Base-by-base conservation (phyloP, 176 grass and related monocot species). In the Oryza coarctata region DNA sequence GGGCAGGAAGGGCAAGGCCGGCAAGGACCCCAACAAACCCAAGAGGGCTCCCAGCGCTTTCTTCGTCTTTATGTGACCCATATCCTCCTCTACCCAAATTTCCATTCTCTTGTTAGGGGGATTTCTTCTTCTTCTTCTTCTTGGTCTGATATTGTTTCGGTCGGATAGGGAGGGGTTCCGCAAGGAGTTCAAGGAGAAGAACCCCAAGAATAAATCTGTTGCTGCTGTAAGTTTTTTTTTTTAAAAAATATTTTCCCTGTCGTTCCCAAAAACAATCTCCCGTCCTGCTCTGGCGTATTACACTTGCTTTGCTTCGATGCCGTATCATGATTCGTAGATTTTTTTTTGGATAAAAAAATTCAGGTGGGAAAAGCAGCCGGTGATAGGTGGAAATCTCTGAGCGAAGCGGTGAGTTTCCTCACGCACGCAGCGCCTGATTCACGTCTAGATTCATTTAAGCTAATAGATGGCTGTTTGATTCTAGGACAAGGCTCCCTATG, bases 321-420 rank as follows among this genome's bases (percentile, higher is more conserved):
- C 2, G 45, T 66, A 23, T 60, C 72, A 3, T 45, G 65, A 68
- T 44, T 61, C 0, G 18, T 15, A 18, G 3, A 39, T 3, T 8
- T 60, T 35, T 18, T n/a, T n/a, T n/a, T n/a, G n/a, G n/a, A n/a
- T n/a, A 22, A 11, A 11, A 31, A 39, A 5, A 43, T 74, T 73
- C 60, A 99, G 97, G 93, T 96, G 35, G 97, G 93, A 2, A 99
- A 99, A 80, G 97, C 93, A 0, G 97, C 91, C 1, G 97, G 93
- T 34, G 91, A 94, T 30, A 99, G 94, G 91, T 99, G 97, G 97
- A 99, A 99, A 88, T 80, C 89, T 55, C 26, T 99, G 49, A 88
- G 23, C 22, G 97, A 99, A 15, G 63, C 91, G 40, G 97, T 99
- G 82, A 81, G 79, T 71, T 79, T 20, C 15, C 15, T 41, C 29